Evolutionary conservation across 2,329 filamentous ascomycete species (phyloP).

Genomic region (Trichoderma brevicompactum): DNA sequence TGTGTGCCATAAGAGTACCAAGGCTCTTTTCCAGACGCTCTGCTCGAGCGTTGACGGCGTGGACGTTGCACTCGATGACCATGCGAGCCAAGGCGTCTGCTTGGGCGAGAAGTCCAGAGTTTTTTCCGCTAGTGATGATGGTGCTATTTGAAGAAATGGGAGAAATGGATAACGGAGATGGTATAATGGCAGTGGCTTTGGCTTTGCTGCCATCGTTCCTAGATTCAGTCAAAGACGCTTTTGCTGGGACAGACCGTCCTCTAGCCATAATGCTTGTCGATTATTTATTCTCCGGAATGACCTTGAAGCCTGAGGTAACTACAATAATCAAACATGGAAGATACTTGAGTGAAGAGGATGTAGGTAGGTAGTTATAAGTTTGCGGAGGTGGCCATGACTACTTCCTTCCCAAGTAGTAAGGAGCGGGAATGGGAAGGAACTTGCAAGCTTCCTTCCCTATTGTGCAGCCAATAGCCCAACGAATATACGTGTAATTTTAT

Average conservation of each 20-base stretch:
- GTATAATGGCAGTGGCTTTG: background rate
- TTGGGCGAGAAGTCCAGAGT: constrained; percentile 32
- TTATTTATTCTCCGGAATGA: background rate
- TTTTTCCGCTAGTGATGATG: background rate
- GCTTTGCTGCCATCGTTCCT: background rate
- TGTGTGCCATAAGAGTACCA: constrained; percentile 35
- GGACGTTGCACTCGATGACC: constrained; percentile 45
- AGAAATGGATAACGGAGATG: constrained; percentile 1
- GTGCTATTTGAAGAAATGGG: background rate
- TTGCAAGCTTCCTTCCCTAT: background rate
- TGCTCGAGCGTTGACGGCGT: constrained; percentile 37
- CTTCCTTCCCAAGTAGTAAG: background rate
- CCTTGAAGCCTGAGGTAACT: background rate
- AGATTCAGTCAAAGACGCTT: background rate
- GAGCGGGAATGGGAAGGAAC: background rate
- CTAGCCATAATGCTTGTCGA: constrained; percentile 16
- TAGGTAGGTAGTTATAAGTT: too few species aligned
- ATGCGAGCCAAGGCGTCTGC: constrained; percentile 45
- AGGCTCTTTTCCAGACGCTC: constrained; percentile 41
- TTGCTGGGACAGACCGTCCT: constrained; percentile 26
- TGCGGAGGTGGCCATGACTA: background rate
- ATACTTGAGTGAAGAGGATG: too few species aligned
- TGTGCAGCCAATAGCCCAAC: background rate
- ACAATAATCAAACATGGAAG: too few species aligned
- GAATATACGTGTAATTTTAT: too few species aligned